Evolutionary conservation across 1,284 basidiomycete species (phyloP).

Genomic region (Singerocomus rubriflavus): DNA sequence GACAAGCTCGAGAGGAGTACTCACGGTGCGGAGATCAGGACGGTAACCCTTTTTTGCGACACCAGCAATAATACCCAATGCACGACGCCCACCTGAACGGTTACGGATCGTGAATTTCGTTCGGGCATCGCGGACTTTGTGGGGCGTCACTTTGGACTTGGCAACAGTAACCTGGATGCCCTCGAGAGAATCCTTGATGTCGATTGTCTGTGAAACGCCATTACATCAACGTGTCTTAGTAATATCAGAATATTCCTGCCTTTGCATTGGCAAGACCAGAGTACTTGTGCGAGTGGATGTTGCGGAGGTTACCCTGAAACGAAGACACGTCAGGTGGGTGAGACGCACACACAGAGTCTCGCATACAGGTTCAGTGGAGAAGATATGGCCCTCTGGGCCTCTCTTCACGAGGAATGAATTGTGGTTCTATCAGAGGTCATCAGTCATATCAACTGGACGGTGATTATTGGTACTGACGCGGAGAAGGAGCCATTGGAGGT

Average conservation of each 20-base stretch:
- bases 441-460: background rate
- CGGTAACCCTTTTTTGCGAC: conserved; percentile 76
- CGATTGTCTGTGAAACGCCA: conserved; percentile 52
- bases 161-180: conserved; percentile 68
- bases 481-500: conserved; percentile 90
- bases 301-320: conserved; percentile 76
- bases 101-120: conserved; percentile 60
- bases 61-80: conserved; percentile 67
- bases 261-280: conserved; percentile 84
- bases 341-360: background rate
- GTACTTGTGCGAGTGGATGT: conserved; percentile 86
- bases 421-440: conserved; percentile 52
- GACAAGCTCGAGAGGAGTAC: too few species aligned
- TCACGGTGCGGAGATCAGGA: conserved; percentile 78
- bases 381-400: conserved; percentile 65
- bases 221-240: background rate
- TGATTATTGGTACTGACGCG: conserved; percentile 53
- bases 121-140: conserved; percentile 48
- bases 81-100: conserved; percentile 72
- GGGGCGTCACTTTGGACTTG: conserved; percentile 63
- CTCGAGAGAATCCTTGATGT: conserved; percentile 56
- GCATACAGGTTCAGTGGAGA: conserved; percentile 83
- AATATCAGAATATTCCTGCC: conserved; percentile 40
- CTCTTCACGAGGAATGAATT: conserved; percentile 85
- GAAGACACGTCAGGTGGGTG: conserved; percentile 1